Evolutionary conservation across 2,329 filamentous ascomycete genomes (phyloP), one percentile per base, ranked within the genome.

Genomic region (Xylaria multiplex): DNA sequence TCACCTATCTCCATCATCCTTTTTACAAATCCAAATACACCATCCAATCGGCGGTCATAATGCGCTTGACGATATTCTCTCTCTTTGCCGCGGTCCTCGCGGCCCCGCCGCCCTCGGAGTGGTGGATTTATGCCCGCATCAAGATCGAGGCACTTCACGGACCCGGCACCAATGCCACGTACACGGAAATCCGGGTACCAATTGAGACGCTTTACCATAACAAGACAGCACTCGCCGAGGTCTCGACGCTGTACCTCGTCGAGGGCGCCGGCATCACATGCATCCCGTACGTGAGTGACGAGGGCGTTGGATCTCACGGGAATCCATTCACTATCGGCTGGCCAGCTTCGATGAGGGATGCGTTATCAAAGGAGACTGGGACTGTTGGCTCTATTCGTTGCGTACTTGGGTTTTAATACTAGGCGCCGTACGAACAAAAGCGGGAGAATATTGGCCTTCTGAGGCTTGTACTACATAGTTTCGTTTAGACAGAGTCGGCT

Each of bases 171-270:
- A 24, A n/a, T 1, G 19, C 22, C 14, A 42, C 55, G 16, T 62
- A 60, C 49, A n/a, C 16, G 14, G 65, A 54, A 27, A 54, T 68
- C 50, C 22, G 2, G 0, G 45, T 68, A 8, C 54, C 62, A 2
- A 13, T 68, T 6, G 59, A 50, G 0, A 19, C 22, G 3, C 2
- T 30, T 2, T 65, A 65, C 19, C 11, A 9, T 14, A 65, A 68
- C 49, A 6, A 40, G 6, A 16, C 24, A 3, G 59, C n/a, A 6
- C 54, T 68, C 19, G 54, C 14, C 43, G 43, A 14, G 6, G 66
- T 68, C 32, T 62, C 66, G 16, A 54, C 35, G 5, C 43, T 68
- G n/a, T 65, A 66, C 30, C 42, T 65, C 22, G 37, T 59, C 42
- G 22, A 30, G 16, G 4, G 30, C 13, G 13, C 30, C 11, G 3